Conservation (phyloP, 495 filamentous ascomycete species). For the Aspergillus carlsbadensis region DNA sequence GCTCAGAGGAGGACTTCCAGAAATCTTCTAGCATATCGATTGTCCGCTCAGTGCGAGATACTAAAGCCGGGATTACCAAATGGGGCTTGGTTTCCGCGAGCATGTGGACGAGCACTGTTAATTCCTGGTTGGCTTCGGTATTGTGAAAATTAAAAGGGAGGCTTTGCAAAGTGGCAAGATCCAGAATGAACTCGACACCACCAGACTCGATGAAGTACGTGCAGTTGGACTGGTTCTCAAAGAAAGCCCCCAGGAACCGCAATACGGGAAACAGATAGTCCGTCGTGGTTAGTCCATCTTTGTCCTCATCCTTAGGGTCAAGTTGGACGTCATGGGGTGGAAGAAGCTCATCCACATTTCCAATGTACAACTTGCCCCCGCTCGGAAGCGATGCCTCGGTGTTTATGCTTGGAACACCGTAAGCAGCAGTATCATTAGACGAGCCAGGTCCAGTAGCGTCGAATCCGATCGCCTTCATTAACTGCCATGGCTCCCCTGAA, state of each 20-base stretch:
- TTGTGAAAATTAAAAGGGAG: conserved; percentile 73
- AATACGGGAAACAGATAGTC: conserved; percentile 74
- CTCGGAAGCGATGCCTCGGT: conserved; percentile 32
- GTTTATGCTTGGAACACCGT: conserved; percentile 37
- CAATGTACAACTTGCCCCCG: conserved; percentile 36
- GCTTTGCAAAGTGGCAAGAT: conserved; percentile 76
- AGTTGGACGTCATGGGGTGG: conserved; percentile 28
- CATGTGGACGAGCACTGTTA: conserved; percentile 72
- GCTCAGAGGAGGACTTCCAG: conserved; percentile 39
- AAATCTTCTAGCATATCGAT: conserved; percentile 68
- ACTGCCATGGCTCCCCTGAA: conserved; percentile 30
- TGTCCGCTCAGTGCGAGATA: conserved; percentile 68
- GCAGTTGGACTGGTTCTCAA: conserved; percentile 74
- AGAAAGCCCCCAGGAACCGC: conserved; percentile 74
- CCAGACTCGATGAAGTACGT: conserved; percentile 72
- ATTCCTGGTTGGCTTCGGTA: conserved; percentile 58
- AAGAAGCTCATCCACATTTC: conserved; percentile 31
- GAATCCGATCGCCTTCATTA: conserved; percentile 37
- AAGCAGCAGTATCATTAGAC: conserved; percentile 25
- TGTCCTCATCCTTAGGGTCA: conserved; percentile 48
- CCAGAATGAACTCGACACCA: conserved; percentile 80
- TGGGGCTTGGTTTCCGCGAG: conserved; percentile 83
- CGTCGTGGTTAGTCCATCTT: conserved; percentile 49
- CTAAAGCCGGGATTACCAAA: conserved; percentile 73
- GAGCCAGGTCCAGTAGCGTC: conserved; percentile 22